Evolutionary conservation across 768 basidiomycete genomes (phyloP).

Genomic region (Collybiopsis confluens): DNA sequence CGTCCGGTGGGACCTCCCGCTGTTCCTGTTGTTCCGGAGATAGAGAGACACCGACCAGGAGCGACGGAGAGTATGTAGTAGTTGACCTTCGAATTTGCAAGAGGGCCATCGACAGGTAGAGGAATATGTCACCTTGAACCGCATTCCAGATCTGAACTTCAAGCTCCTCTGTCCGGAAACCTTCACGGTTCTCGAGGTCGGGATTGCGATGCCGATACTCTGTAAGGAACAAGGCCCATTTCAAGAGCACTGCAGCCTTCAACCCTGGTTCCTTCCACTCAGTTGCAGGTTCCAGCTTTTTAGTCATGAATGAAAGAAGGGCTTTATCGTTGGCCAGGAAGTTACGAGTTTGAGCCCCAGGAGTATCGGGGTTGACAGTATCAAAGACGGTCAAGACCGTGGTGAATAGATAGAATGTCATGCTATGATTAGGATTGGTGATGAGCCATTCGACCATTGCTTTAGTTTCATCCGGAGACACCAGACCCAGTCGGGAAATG

Average conservation of each 20-base stretch:
- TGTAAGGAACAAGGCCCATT: conserved; percentile 85
- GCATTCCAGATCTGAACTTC: conserved; percentile 81
- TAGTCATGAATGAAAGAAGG: conserved; percentile 56
- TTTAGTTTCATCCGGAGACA: conserved; percentile 58
- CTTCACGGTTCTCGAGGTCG: conserved; percentile 56
- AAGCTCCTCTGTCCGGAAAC: conserved; percentile 72
- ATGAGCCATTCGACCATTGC: conserved; percentile 69
- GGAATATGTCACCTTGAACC: conserved; percentile 79
- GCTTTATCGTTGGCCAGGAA: conserved; percentile 40
- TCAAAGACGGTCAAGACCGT: conserved; percentile 65
- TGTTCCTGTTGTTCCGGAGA: conserved; percentile 40
- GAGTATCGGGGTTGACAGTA: conserved; percentile 50
- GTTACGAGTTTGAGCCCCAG: conserved; percentile 41
- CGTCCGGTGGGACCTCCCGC: conserved; percentile 40
- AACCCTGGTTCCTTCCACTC: conserved; percentile 70
- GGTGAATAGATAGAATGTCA: conserved; percentile 67
- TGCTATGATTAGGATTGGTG: conserved; percentile 58
- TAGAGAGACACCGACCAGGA: conserved; percentile 27
- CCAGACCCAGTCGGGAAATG: conserved; percentile 58
- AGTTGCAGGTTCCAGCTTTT: conserved; percentile 44
- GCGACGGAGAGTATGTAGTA: conserved; percentile 27
- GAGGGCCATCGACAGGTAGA: conserved; percentile 60
- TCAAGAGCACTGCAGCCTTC: conserved; percentile 71
- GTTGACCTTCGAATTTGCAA: conserved; percentile 43
- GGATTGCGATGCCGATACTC: conserved; percentile 68